These are phyloP conservation scores for Mucuna pruriens DNA, from an alignment of 306 rosid species.

Conservation along the genomic window DNA sequence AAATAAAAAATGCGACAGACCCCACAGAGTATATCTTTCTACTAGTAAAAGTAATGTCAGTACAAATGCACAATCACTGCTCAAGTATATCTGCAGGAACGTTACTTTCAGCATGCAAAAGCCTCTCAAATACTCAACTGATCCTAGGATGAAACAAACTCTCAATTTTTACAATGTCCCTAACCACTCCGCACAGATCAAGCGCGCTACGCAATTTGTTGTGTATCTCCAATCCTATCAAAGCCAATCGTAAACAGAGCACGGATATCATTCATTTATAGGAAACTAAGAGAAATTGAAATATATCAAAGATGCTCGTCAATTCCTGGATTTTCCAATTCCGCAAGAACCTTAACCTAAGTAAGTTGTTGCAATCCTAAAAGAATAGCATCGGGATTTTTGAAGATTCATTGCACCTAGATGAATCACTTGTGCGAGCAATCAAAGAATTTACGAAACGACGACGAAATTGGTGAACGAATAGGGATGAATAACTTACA, in stretches of 20 bases:
- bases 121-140: not conserved
- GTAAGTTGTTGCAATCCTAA: not conserved
- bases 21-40: no score
- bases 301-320: not conserved
- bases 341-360: not conserved
- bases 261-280: not conserved
- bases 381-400: not conserved
- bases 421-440: not conserved
- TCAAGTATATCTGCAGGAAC: not conserved
- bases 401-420: not conserved
- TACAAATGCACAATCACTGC: not conserved
- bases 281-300: not conserved
- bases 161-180: not conserved
- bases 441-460: not conserved
- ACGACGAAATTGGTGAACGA: not conserved
- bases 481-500: constrained; percentile 1
- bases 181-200: not conserved
- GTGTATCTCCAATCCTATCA: not conserved
- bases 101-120: not conserved
- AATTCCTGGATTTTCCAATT: not conserved
- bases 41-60: not conserved
- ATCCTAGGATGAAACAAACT: not conserved
- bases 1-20: not conserved
- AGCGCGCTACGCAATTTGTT: not conserved
- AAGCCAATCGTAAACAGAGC: not conserved